Conservation (phyloP, 371 early-diverging fungal genomes). For the Smittium mucronatum region DNA sequence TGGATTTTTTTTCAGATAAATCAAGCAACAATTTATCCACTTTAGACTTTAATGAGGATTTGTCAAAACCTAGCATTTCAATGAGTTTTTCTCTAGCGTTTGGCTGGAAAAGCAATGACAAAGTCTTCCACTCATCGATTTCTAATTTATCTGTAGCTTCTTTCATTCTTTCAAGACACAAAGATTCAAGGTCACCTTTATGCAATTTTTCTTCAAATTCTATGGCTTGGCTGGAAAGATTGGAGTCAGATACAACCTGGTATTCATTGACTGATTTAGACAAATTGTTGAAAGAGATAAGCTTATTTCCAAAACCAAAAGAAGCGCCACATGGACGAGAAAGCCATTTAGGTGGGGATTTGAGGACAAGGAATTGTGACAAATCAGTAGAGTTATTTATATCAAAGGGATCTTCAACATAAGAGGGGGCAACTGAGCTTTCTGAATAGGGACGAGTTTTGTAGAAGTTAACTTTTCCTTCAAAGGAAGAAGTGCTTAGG, state of each 20-base stretch:
- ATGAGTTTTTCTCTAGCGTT: constrained; percentile 71
- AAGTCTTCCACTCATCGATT: constrained; percentile 64
- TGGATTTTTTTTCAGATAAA: constrained; percentile 2
- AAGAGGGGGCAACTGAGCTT: constrained; percentile 19
- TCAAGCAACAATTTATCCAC: constrained; percentile 16
- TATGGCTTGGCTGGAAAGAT: constrained; percentile 23
- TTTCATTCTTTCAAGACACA: constrained; percentile 36
- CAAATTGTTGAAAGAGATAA: constrained; percentile 45
- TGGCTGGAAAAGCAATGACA: constrained; percentile 61
- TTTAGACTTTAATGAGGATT: constrained; percentile 37
- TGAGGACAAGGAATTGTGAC: constrained; percentile 47
- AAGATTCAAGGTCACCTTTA: constrained; percentile 18
- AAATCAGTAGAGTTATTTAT: constrained; percentile 28
- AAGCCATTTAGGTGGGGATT: constrained; percentile 91
- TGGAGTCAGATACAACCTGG: constrained; percentile 38
- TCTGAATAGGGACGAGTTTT: constrained; percentile 46
- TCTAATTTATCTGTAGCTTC: constrained; percentile 35
- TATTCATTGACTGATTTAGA: constrained; percentile 36
- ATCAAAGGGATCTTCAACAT: constrained; percentile 63
- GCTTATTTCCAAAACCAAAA: constrained; percentile 83
- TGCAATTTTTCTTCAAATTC: constrained; percentile 22
- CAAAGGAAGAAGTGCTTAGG: constrained; percentile 70
- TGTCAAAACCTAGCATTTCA: constrained; percentile 72
- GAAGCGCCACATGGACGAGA: constrained; percentile 77
- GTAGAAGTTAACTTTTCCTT: constrained; percentile 72